These are phyloP conservation scores for Monilinia laxa DNA, from an alignment of 2,329 filamentous ascomycete genomes.

Conservation along the genomic window DNA sequence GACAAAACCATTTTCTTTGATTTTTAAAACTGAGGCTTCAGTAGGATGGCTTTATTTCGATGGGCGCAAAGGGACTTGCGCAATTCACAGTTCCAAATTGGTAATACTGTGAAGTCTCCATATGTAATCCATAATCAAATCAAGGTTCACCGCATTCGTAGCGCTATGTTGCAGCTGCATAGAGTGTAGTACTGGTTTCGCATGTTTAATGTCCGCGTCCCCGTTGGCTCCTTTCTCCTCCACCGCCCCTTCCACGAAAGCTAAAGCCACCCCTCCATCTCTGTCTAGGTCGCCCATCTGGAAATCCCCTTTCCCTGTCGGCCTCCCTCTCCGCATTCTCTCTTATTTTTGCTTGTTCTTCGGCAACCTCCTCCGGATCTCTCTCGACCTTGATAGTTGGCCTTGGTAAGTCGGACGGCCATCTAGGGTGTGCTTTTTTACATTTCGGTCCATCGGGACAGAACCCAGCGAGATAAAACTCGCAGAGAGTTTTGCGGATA, in stretches of 20 bases:
- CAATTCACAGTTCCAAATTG: slow-evolving; percentile 2
- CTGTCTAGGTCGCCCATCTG: slow-evolving; percentile 35
- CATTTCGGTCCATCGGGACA: slow-evolving; percentile 82
- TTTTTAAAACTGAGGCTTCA: neutral
- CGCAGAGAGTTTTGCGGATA: slow-evolving; percentile 76
- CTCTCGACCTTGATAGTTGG: slow-evolving; percentile 67
- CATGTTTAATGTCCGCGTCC: slow-evolving; percentile 24
- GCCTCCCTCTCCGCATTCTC: slow-evolving; percentile 53
- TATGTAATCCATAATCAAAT: neutral
- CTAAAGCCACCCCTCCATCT: slow-evolving; percentile 31
- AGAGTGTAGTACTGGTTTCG: slow-evolving; percentile 6
- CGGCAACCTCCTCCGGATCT: slow-evolving; percentile 54
- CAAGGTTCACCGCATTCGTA: slow-evolving; percentile 11
- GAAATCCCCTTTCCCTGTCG: slow-evolving; percentile 43
- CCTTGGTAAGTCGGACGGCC: slow-evolving; percentile 70
- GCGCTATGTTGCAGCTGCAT: slow-evolving; percentile 5
- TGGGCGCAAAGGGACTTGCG: neutral
- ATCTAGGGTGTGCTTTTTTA: slow-evolving; percentile 78
- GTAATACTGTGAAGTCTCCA: neutral
- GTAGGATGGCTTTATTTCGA: neutral
- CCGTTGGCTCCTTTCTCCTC: slow-evolving; percentile 26
- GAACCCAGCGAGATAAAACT: slow-evolving; percentile 88
- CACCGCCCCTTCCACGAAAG: slow-evolving; percentile 35
- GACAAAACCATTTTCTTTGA: neutral
- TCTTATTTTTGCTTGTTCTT: slow-evolving; percentile 57